Base-by-base conservation (phyloP, 345 rosid species). In the Mercurialis annua region DNA sequence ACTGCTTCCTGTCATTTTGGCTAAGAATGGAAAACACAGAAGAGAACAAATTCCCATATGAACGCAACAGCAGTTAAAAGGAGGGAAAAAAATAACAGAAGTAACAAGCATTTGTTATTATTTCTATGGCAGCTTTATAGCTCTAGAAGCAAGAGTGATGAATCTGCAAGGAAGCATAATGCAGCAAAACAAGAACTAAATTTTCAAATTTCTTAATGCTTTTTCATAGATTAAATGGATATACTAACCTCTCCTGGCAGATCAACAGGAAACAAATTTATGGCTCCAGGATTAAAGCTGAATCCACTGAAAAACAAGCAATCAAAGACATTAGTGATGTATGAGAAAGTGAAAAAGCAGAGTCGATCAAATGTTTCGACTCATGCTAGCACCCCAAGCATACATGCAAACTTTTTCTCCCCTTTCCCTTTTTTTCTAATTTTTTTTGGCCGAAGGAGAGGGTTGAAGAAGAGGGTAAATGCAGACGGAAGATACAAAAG, bases 231-330 rank as follows among this genome's bases (percentile, higher is more conserved):
- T n/a, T 52, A 50, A 18, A 69, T 48, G 27, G 21, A 44, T 27
- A 55, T 68, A 82, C 96, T 84, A 78, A 89, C 99, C 68, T 82
- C 82, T 54, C 43, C 67, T 3, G 82, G 82, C 47, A 70, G 74
- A 74, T 85, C 88, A 44, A 80, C 71, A 15, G 90, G 89, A 78
- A 91, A 92, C 83, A 94, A 70, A 69, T 77, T 86, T 77, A 94
- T 88, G 59, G 97, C 83, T 27, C 74, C 73, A 23, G 89, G 83
- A 67, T 85, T 74, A 43, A 91, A 94, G 68, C 83, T 80, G 79
- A 89, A 77, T 53, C 86, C 97, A 8, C 96, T 93, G 91, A 60
- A 60, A 59, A 56, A 62, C 47, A 4, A 58, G 48, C 18, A 6
- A 64, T 29, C 24, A 52, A 0, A 55, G 34, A 31, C 49, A 54